phyloP scores from a whole-genome alignment of 1,284 basidiomycete genomes.

The Meira miltonrushii region DNA sequence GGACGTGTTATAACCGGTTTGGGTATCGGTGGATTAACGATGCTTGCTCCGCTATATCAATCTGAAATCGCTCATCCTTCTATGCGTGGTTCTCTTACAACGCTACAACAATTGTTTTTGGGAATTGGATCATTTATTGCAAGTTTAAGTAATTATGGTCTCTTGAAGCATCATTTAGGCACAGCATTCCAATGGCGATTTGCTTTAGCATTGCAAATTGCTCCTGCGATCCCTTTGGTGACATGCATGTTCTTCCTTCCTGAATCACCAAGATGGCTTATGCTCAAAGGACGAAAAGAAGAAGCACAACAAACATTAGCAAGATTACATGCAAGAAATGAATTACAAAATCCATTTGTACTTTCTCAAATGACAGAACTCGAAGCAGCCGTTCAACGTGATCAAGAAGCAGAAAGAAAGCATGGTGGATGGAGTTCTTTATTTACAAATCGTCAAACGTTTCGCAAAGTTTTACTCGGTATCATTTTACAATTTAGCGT shows the following conservation, averaged over 20 bases:
- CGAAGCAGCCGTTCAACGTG: constrained; percentile 49
- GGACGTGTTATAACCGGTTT: constrained; percentile 62
- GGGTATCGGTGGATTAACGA: constrained; percentile 59
- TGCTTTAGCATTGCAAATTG: constrained; percentile 56
- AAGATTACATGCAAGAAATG: constrained; percentile 59
- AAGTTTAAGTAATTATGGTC: constrained; percentile 55
- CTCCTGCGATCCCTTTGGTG: constrained; percentile 60
- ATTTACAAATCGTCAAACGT: constrained; percentile 59
- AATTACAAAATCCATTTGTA: constrained; percentile 56
- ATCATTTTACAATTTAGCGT: constrained; percentile 55
- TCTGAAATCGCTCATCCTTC: constrained; percentile 64
- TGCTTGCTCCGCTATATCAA: constrained; percentile 62
- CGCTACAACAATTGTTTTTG: constrained; percentile 62
- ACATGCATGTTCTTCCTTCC: constrained; percentile 60
- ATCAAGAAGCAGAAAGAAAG: constrained; percentile 19
- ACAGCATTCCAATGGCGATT: constrained; percentile 58
- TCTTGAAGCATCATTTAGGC: constrained; percentile 47
- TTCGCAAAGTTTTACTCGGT: constrained; percentile 56
- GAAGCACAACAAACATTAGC: constrained; percentile 57
- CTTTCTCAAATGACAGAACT: constrained; percentile 54
- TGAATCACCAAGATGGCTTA: constrained; percentile 61
- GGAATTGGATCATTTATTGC: constrained; percentile 57
- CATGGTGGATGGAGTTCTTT: constrained; percentile 56
- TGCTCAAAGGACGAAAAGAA: constrained; percentile 59
- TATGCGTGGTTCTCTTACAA: constrained; percentile 62